A percentile compares a stretch with the other conserved stretches of the same genome.
Conservation (phyloP, 495 filamentous ascomycete genomes). For the Neohortaea acidophila region DNA sequence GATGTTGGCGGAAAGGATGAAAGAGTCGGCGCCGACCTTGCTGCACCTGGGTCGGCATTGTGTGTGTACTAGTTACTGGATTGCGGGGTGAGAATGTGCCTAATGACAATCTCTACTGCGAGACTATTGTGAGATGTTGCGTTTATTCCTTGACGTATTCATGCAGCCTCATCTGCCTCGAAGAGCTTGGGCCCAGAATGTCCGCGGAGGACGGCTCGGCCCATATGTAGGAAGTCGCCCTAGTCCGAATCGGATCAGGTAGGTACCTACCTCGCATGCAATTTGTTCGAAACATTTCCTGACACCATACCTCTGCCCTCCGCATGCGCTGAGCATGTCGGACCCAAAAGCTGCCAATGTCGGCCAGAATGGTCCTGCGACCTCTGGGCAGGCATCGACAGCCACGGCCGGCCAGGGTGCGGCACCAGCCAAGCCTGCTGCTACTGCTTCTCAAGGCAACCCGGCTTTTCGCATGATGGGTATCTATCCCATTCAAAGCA, state of each 20-base stretch:
- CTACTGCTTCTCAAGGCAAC: slow-evolving; percentile 12
- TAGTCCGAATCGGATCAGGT: not conserved
- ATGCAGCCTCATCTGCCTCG: too few species aligned
- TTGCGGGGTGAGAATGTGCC: not conserved
- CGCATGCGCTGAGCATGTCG: too few species aligned
- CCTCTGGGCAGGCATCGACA: slow-evolving; percentile 1
- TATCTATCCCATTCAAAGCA: slow-evolving; percentile 1
- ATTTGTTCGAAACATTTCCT: slow-evolving; percentile 7
- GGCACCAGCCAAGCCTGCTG: not conserved
- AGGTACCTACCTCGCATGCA: too few species aligned
- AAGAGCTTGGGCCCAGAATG: too few species aligned
- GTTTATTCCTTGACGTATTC: too few species aligned
- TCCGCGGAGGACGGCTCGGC: slow-evolving; percentile 4
- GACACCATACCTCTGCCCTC: not conserved
- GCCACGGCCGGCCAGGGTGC: slow-evolving; percentile 1
- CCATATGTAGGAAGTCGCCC: not conserved
- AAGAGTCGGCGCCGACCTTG: slow-evolving; percentile 34
- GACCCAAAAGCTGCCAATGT: too few species aligned
- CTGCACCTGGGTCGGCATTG: slow-evolving; percentile 38
- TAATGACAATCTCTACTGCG: too few species aligned
- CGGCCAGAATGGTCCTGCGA: too few species aligned
- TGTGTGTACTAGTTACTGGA: slow-evolving; percentile 26
- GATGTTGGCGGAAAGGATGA: slow-evolving; percentile 17
- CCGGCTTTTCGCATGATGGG: slow-evolving; percentile 19
- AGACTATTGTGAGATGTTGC: too few species aligned